Percentiles rank a stretch among this genome's conserved stretches.
Evolutionary conservation across 2,329 filamentous ascomycete species (phyloP).

Genomic region (Didymella exigua): DNA sequence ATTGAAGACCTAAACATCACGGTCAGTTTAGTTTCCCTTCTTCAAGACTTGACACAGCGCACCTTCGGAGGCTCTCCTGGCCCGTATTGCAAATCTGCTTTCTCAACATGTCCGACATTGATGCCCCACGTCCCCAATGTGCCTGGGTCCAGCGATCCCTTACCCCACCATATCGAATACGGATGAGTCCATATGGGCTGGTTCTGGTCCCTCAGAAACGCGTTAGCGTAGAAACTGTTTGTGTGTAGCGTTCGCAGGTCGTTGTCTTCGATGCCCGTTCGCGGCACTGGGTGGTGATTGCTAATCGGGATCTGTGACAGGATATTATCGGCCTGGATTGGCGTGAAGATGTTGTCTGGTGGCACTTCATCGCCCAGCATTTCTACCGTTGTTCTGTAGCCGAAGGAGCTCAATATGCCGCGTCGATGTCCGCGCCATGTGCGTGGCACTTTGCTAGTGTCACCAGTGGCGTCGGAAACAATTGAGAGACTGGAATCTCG

Average conservation of each 20-base stretch:
- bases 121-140: constrained; percentile 71
- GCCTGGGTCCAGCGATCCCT: constrained; percentile 55
- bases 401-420: constrained; percentile 20
- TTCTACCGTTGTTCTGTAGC: constrained; percentile 1
- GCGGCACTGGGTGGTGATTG: constrained; percentile 50
- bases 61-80: constrained; percentile 44
- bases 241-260: constrained; percentile 63
- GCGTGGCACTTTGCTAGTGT: neutral
- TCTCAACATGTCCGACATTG: constrained; percentile 74
- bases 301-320: constrained; percentile 49
- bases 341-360: constrained; percentile 48
- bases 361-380: constrained; percentile 15
- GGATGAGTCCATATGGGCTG: constrained; percentile 74
- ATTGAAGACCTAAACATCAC: constrained; percentile 64
- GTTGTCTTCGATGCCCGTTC: constrained; percentile 47
- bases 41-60: neutral
- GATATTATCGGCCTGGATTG: constrained; percentile 50
- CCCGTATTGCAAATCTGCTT: constrained; percentile 70
- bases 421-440: constrained; percentile 14
- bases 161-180: constrained; percentile 55
- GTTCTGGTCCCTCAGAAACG: constrained; percentile 76
- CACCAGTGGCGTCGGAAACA: neutral
- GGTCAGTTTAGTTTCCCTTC: neutral
- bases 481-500: neutral
- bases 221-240: constrained; percentile 75